Percentiles rank a stretch among this genome's conserved stretches.
These are phyloP conservation scores for Cyclotella cryptica DNA, from an alignment of 108 stramenopile species.

Conservation along the genomic window DNA sequence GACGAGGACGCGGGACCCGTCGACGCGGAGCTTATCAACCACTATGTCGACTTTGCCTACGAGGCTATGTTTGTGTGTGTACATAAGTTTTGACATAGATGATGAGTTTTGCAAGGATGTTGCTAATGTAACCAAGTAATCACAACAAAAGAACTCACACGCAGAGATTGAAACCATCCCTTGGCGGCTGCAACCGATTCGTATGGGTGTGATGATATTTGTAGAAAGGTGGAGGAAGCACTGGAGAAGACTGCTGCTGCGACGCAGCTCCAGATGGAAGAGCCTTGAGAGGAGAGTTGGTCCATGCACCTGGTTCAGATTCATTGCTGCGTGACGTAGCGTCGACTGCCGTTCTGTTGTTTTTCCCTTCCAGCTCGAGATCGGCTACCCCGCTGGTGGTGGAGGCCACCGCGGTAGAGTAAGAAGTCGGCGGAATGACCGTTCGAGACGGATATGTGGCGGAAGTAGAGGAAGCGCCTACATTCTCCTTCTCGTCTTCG, in stretches of 20 bases:
- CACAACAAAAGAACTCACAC: slow-evolving; percentile 82
- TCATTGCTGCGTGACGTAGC: no score
- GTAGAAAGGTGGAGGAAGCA: neutral
- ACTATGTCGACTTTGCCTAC: slow-evolving; percentile 83
- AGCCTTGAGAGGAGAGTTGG: slow-evolving; percentile 3
- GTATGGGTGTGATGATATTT: slow-evolving; percentile 54
- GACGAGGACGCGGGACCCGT: slow-evolving; percentile 77
- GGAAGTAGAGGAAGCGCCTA: neutral
- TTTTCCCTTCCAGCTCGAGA: neutral
- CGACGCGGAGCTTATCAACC: slow-evolving; percentile 83
- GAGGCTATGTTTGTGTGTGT: slow-evolving; percentile 45
- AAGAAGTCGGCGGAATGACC: neutral
- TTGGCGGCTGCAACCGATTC: slow-evolving; percentile 73
- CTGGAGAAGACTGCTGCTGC: neutral
- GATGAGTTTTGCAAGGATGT: no score
- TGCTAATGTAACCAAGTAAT: no score
- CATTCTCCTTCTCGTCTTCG: slow-evolving; percentile 10
- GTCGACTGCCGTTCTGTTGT: no score
- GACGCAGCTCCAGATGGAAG: neutral
- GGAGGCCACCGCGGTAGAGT: neutral
- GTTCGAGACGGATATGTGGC: neutral
- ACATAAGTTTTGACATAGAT: neutral
- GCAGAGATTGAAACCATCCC: slow-evolving; percentile 85
- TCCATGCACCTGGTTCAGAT: neutral
- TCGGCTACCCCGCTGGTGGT: neutral